Conservation (phyloP, 164 flowering plant species). For the Chimonanthus praecox region DNA sequence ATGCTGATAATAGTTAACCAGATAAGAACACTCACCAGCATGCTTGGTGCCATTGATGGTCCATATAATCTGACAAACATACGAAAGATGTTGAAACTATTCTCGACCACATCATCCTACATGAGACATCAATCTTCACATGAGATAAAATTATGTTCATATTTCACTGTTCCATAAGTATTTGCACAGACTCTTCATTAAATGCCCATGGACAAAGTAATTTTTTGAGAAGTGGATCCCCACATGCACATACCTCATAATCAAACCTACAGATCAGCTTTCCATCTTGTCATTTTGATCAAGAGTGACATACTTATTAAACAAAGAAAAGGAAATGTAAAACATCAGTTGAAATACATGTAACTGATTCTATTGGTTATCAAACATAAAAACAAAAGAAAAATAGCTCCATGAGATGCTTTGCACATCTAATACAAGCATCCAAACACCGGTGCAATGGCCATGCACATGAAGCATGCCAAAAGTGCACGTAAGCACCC, state of each 20-base stretch:
- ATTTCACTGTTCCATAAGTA: neutral
- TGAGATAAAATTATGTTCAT: conserved; percentile 2
- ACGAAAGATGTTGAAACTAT: conserved; percentile 81
- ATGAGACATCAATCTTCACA: conserved; percentile 12
- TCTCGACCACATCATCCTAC: conserved; percentile 84
- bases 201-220: neutral
- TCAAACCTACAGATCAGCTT: conserved; percentile 59
- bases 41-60: conserved; percentile 57
- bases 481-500: neutral
- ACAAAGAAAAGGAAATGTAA: neutral
- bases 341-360: neutral
- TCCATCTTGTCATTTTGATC: conserved; percentile 11
- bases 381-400: neutral
- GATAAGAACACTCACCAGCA: conserved; percentile 46
- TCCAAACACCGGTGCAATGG: neutral
- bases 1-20: too few relatives aligned
- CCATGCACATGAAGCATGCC: neutral
- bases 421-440: neutral
- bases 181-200: neutral
- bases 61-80: conserved; percentile 90
- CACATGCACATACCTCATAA: conserved; percentile 62
- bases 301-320: conserved; percentile 20
- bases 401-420: neutral
- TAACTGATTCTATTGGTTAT: neutral
- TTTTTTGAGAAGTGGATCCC: neutral